Evolutionary conservation across 257 asterid species (phyloP).

Genomic region (Rubia yunnanensis): DNA sequence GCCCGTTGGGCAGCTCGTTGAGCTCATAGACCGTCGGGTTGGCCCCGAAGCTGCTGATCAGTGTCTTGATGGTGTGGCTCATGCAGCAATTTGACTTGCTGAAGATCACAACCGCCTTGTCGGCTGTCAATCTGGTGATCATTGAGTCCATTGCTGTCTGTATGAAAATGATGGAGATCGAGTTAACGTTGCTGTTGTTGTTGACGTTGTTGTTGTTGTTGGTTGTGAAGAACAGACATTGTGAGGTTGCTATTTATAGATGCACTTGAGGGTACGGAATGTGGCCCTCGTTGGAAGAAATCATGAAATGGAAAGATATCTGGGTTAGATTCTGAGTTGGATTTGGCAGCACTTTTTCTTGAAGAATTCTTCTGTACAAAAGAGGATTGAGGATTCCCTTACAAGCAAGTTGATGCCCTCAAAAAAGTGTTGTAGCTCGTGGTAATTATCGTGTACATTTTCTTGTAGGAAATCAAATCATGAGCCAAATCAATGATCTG

Average conservation of each 20-base stretch:
- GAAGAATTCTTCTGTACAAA: conserved; percentile 7
- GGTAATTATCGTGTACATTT: conserved; percentile 10
- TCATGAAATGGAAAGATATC: conserved; percentile 5
- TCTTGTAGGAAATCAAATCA: conserved; percentile 10
- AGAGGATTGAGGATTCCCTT: not conserved
- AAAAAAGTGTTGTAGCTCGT: not conserved
- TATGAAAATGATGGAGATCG: conserved; percentile 1
- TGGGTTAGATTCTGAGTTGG: conserved; percentile 16
- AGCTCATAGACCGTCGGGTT: conserved; percentile 50
- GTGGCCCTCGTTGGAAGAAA: not conserved
- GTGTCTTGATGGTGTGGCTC: conserved; percentile 52
- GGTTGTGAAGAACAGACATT: conserved; percentile 14
- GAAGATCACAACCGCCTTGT: conserved; percentile 69
- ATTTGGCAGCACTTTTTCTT: not conserved
- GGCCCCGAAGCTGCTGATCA: conserved; percentile 63
- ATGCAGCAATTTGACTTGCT: conserved; percentile 67
- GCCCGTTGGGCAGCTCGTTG: conserved; percentile 53
- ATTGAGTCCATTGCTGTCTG: conserved; percentile 32
- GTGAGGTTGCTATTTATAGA: conserved; percentile 24
- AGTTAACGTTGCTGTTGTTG: conserved; percentile 1
- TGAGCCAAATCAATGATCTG: not conserved
- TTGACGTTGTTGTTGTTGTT: conserved; percentile 7
- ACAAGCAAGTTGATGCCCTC: conserved; percentile 17
- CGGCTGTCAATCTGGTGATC: conserved; percentile 37
- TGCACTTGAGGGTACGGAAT: conserved; percentile 2